Conservation (phyloP, 495 filamentous ascomycete species). For the Annulohypoxylon stygium region DNA sequence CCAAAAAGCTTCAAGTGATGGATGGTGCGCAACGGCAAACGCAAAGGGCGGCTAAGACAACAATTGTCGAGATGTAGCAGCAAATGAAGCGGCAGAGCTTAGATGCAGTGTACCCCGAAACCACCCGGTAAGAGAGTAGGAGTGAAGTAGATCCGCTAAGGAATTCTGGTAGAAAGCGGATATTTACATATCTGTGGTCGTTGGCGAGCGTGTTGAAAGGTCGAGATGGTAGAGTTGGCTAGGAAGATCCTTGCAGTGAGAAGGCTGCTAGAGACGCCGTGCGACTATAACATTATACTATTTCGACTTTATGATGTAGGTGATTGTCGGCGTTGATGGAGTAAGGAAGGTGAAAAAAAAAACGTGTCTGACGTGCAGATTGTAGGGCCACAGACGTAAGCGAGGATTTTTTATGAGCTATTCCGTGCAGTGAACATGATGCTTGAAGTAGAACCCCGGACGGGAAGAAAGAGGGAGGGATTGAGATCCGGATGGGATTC, state of each 20-base stretch:
- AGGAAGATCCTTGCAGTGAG: constrained; percentile 43
- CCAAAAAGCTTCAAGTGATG: constrained; percentile 21
- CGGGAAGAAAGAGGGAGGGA: constrained; percentile 19
- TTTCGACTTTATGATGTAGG: constrained; percentile 33
- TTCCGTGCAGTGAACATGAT: constrained; percentile 25
- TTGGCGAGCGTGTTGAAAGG: constrained; percentile 38
- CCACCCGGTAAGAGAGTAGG: constrained; percentile 38
- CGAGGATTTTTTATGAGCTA: constrained; percentile 26
- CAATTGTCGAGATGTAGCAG: constrained; percentile 32
- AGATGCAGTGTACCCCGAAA: constrained; percentile 34
- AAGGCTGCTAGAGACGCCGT: constrained; percentile 38
- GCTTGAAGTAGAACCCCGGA: constrained; percentile 17
- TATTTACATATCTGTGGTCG: constrained; percentile 48
- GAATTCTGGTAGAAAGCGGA: constrained; percentile 39
- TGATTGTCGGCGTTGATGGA: constrained; percentile 31
- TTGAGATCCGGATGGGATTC: constrained; percentile 15
- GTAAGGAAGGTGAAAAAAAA: constrained; percentile 28
- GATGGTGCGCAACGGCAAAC: constrained; percentile 21
- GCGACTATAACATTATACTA: constrained; percentile 43
- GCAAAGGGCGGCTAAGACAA: constrained; percentile 37
- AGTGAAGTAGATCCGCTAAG: constrained; percentile 29
- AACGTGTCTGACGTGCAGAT: constrained; percentile 39
- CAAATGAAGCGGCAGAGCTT: constrained; percentile 25
- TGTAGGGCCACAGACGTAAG: constrained; percentile 41
- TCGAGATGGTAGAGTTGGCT: constrained; percentile 35